Base-by-base conservation (phyloP, 352 stramenopile genomes). In the Plasmopara muralis region DNA sequence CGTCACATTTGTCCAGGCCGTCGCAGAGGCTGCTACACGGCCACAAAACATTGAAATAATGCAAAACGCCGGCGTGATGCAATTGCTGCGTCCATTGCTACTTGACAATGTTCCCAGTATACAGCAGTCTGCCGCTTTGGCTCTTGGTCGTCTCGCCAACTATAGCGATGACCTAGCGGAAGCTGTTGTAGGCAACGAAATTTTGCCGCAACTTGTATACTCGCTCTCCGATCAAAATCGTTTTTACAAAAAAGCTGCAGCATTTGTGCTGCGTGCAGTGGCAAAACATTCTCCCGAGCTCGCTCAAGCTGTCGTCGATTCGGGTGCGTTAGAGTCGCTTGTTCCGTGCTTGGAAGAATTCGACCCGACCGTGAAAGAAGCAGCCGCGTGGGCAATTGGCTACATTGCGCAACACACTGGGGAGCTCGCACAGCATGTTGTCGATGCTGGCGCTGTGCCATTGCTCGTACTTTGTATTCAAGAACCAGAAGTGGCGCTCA, bases 11-110 rank as follows among this genome's bases (percentile, higher is more conserved):
- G 92, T 97, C 25, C 91, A 98, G 67, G 83, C 88, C 9, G 88
- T 98, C 25, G 92, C 93, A 6, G 93, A 98, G 49, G 88, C 89
- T 1, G 90, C 91, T 9, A 96, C 90, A n/a, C 74, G 93, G 20
- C 91, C 93, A 41, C 91, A 97, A 70, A 97, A 97, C 63, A 97
- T 98, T 49, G 92, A 98, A 55, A 87, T 97, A 42, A 97, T 98
- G 90, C 89, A 98, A 50, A 98, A 98, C 53, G 92, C 92, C 8
- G 93, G 93, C 25, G 93, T 97, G 34, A 97, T 98, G 92, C 90
- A 97, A 57, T 57, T 98, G 20, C 68, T 98, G 34, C 83, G 91
- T 13, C 93, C 93, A 34, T 72, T 98, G 13, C 66, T 98, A 13
- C 72, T 98, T 3, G 93, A 98, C 62, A 97, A 98, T 61, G 93